Percentiles rank a stretch among this genome's conserved stretches.
These are phyloP conservation scores for Skeletonema menzelii DNA, from an alignment of 108 stramenopile species.

Conservation along the genomic window DNA sequence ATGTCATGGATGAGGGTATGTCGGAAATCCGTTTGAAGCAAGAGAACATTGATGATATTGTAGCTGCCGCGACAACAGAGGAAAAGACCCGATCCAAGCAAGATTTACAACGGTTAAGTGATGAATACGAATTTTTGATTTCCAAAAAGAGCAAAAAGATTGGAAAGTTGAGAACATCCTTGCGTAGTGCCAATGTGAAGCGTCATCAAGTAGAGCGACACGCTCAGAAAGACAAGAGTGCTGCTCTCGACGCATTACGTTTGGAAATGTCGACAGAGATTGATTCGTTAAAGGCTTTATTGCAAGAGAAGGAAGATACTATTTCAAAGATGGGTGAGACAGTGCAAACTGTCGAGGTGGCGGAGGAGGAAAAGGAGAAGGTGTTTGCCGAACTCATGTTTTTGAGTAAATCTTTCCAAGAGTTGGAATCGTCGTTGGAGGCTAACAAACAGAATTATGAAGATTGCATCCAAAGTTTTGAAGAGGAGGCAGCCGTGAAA, in stretches of 20 bases:
- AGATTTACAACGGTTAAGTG: slow-evolving; percentile 19
- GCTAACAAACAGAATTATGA: slow-evolving; percentile 16
- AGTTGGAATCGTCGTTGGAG: slow-evolving; percentile 15
- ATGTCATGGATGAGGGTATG: slow-evolving; percentile 14
- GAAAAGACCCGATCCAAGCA: slow-evolving; percentile 25
- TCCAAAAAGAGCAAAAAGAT: slow-evolving; percentile 29
- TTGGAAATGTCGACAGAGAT: slow-evolving; percentile 20
- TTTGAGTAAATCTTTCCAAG: slow-evolving; percentile 24
- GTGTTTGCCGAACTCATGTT: slow-evolving; percentile 32
- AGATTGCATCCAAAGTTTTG: slow-evolving; percentile 15
- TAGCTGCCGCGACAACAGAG: slow-evolving; percentile 11
- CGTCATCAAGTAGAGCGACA: slow-evolving; percentile 12
- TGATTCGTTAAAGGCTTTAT: slow-evolving; percentile 7
- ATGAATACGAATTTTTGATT: slow-evolving; percentile 36
- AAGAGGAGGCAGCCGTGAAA: slow-evolving; percentile 32
- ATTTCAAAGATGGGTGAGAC: slow-evolving; percentile 11
- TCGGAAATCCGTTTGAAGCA: neutral
- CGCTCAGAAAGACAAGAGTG: slow-evolving; percentile 5
- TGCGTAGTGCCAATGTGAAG: slow-evolving; percentile 28
- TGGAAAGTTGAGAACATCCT: slow-evolving; percentile 21
- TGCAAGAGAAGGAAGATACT: slow-evolving; percentile 33
- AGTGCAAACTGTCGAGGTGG: slow-evolving; percentile 20
- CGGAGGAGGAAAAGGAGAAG: slow-evolving; percentile 21
- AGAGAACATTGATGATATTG: slow-evolving; percentile 9
- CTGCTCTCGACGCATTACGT: slow-evolving; percentile 12